Base-by-base conservation (phyloP, 306 rosid genomes). In the Chamaecrista fasciculata region DNA sequence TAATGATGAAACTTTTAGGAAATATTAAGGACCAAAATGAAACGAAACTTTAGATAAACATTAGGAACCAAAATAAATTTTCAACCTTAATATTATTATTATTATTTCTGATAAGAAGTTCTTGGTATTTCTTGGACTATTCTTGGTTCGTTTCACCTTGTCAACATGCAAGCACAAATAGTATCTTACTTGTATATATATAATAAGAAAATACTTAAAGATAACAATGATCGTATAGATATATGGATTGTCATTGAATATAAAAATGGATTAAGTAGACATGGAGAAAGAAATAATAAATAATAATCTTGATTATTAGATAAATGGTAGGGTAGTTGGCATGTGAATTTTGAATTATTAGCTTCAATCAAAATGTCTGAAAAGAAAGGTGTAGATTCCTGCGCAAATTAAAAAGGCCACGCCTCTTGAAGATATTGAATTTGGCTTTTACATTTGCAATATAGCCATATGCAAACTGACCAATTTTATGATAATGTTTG, bases 241-340 rank as follows among this genome's bases (percentile, higher is more conserved):
- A 59, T 4, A 28, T 16, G 15, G 18, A 44, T n/a, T 8, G 43
- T 1, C 4, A 43, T 21, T 24, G 3, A 44, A 47, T 16, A 8
- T 6, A 15, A 33, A 33, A 0, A 44, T 16, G 19, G 34, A 26
- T 12, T 15, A 44, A 29, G 23, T 2, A 3, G 34, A n/a, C n/a
- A 8, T 0, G 52, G 18, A 46, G 6, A 23, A 18, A 47, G 52
- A 15, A 47, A 18, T 33, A 33, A 33, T 33, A 4, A 2, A 33
- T 29, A 26, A 57, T 8, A n/a, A n/a, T 29, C 14, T 0, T 59
- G 12, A 5, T 33, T 50, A 5, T 33, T 50, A 16, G 2, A 16
- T 31, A 70, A 34, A 55, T 21, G 61, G 67, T 48, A 29, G 66
- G 73, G 73, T 62, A 14, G 71, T 16, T 81, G 52, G 55, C 67